phyloP scores from a whole-genome alignment of 1,284 basidiomycete genomes.

The Moniliophthora roreri region DNA sequence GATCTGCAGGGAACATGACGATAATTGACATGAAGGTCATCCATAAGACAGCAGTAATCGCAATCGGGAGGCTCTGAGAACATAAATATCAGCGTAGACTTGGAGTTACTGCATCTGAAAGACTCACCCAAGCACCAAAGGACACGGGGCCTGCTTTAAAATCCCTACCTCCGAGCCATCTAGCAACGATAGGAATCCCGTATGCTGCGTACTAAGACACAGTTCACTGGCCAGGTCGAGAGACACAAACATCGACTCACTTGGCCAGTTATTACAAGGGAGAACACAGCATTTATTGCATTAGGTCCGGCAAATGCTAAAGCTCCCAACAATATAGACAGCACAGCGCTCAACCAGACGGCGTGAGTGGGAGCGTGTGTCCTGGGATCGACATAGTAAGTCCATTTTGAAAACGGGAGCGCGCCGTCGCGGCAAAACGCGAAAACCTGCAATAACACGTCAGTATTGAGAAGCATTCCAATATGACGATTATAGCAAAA shows the following conservation, averaged over 20 bases:
- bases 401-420: constrained; percentile 39
- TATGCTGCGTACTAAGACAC: constrained; percentile 18
- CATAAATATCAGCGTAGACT: background rate
- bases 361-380: constrained; percentile 28
- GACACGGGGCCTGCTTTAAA: constrained; percentile 28
- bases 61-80: constrained; percentile 22
- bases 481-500: no score
- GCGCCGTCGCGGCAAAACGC: constrained; percentile 42
- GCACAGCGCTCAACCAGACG: constrained; percentile 27
- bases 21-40: constrained; percentile 28
- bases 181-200: constrained; percentile 27
- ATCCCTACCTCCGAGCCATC: constrained; percentile 22
- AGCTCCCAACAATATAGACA: constrained; percentile 24
- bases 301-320: constrained; percentile 29
- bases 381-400: constrained; percentile 31
- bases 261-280: constrained; percentile 22
- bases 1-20: constrained; percentile 26
- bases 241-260: background rate
- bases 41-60: constrained; percentile 23
- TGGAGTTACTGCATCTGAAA: constrained; percentile 16
- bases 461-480: no score
- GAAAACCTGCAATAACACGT: constrained; percentile 37
- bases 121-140: constrained; percentile 25
- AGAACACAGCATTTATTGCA: constrained; percentile 31
- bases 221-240: background rate